Base-by-base conservation (phyloP, 148 eudicot genomes). In the Amaranthus palmeri region DNA sequence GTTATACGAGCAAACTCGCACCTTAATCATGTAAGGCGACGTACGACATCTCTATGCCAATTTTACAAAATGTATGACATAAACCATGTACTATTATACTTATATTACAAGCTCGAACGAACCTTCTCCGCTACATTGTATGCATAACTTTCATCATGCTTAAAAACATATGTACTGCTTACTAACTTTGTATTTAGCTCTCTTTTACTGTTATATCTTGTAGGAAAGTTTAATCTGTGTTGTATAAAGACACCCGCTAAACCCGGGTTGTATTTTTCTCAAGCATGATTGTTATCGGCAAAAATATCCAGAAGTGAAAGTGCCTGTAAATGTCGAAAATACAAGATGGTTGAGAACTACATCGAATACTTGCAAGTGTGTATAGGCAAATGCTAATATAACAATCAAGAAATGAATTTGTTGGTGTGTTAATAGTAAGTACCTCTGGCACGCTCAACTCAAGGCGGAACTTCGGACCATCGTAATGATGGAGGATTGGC, bases 401-500 rank as follows among this genome's bases (percentile, higher is more conserved):
- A 45, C 49, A 13, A 55, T 15, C 69, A 59, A 52, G 14, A 36
- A 6, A 47, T 41, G 25, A 58, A 43, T 3, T 57, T 9, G 7
- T 18, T 11, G 14, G 7, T 11, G 13, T n/a, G 4, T 50, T 3
- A 10, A 0, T 0, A 15, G n/a, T 53, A 3, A 42, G 14, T 86
- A 93, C 98, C 97, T 92, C 99, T 46, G 99, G 99, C 41, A 95
- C 83, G 77, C 89, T 92, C 4, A 95, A 79, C 53, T 95, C 99
- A 53, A 95, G 97, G 75, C 99, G 99, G 87, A 95, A 95, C 82
- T 95, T 95, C 42, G 99, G 99, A 59, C 99, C 99, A 53, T 95
- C 99, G 10, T 95, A 95, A 76, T 95, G 99, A 77, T 95, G 99
- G 61, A 95, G 99, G 70, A 92, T 92, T 3, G 99, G 99, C 86